Percentiles rank a stretch among this genome's conserved stretches.
These are phyloP conservation scores for Starmerella geochares DNA, from an alignment of 805 yeast species.

Conservation along the genomic window DNA sequence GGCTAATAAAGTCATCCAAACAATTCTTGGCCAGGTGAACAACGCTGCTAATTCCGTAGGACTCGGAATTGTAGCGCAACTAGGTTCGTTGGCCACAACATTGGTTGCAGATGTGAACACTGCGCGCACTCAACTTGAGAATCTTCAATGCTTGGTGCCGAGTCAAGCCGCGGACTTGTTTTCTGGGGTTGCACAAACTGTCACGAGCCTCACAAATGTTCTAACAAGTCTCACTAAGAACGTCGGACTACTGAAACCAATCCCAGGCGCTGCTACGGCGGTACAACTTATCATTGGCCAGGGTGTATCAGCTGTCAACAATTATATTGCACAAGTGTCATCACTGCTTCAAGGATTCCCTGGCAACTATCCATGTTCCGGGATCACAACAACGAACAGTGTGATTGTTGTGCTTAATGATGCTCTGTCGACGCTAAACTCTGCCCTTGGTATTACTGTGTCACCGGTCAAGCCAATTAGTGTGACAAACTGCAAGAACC, in stretches of 20 bases:
- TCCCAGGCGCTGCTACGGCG: background rate
- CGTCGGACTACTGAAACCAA: background rate
- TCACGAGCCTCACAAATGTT: background rate
- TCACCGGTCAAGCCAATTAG: background rate
- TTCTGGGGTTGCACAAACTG: background rate
- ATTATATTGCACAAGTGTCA: background rate
- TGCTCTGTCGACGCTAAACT: background rate
- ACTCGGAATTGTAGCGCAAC: background rate
- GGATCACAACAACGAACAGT: background rate
- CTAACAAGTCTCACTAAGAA: background rate
- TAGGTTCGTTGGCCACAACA: background rate
- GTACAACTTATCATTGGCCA: background rate
- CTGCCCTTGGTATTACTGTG: background rate
- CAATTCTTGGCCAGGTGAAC: background rate
- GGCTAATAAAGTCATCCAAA: background rate
- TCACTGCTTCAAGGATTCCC: background rate
- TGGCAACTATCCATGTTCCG: background rate
- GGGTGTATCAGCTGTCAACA: background rate
- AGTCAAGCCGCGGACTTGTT: background rate
- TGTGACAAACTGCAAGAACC: slow-evolving; percentile 1
- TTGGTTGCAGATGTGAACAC: background rate
- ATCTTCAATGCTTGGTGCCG: background rate
- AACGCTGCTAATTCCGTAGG: background rate
- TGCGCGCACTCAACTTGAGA: background rate
- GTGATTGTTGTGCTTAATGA: background rate